These are phyloP conservation scores for Vigna mungo DNA, from an alignment of 306 rosid genomes.

Conservation along the genomic window DNA sequence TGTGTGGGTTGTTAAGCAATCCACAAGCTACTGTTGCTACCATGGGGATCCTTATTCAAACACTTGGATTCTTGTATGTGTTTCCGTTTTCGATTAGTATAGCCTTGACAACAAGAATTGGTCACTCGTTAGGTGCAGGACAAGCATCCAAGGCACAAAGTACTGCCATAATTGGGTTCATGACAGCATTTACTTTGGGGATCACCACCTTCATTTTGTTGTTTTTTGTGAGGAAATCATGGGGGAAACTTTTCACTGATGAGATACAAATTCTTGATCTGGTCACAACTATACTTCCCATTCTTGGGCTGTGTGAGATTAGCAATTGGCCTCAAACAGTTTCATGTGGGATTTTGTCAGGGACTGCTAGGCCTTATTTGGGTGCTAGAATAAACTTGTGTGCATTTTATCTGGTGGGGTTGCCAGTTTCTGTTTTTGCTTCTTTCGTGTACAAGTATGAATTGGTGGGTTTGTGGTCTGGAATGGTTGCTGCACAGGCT, in stretches of 20 bases:
- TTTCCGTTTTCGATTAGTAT: slow-evolving; percentile 71
- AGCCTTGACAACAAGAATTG: slow-evolving; percentile 74
- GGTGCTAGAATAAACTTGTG: slow-evolving; percentile 86
- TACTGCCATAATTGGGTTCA: slow-evolving; percentile 68
- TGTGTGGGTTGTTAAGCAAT: slow-evolving; percentile 74
- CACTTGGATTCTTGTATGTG: slow-evolving; percentile 76
- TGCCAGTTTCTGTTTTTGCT: slow-evolving; percentile 68
- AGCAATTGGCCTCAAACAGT: slow-evolving; percentile 86
- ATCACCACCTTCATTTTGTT: slow-evolving; percentile 54
- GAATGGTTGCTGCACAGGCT: slow-evolving; percentile 78
- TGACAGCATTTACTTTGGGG: slow-evolving; percentile 55
- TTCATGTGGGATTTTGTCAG: slow-evolving; percentile 78
- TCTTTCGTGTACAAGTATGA: slow-evolving; percentile 60
- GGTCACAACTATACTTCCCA: slow-evolving; percentile 64
- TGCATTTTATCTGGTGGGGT: slow-evolving; percentile 81
- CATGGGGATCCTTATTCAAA: slow-evolving; percentile 93
- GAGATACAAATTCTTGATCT: slow-evolving; percentile 70
- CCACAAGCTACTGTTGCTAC: slow-evolving; percentile 84
- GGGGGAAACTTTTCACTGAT: slow-evolving; percentile 74
- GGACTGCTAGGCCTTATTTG: slow-evolving; percentile 75
- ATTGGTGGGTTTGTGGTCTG: slow-evolving; percentile 82
- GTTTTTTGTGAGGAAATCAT: slow-evolving; percentile 51
- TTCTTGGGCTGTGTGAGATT: slow-evolving; percentile 82
- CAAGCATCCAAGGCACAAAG: slow-evolving; percentile 64
- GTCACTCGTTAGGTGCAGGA: slow-evolving; percentile 84